Base-by-base conservation (phyloP, 805 yeast genomes). In the Candida anglica region DNA sequence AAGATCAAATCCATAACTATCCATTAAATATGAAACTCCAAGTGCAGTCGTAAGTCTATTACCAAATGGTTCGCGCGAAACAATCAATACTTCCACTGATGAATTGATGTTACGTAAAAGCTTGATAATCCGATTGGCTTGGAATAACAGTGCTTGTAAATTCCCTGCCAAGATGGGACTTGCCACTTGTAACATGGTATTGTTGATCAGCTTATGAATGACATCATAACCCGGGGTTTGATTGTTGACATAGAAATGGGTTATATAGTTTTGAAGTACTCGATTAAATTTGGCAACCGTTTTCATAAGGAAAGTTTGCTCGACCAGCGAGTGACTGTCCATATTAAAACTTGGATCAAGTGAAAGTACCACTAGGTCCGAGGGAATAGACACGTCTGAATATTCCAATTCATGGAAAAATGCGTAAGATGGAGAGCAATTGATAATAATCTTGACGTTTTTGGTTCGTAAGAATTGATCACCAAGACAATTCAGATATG, bases 101-200 rank as follows among this genome's bases (percentile, higher is more conserved):
- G 43, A 37, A 35, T 66, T 63, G 33, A 65, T 57, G 23, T 51
- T 44, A 34, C 49, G 58, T 31, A 63, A 51, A 36, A 66, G 52
- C 38, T 55, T 56, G 27, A 63, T 49, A 14, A 66, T 42, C 21
- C 72, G 45, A 35, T 58, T 52, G 29, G 63, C 41, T 40, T 54
- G 58, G 53, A 66, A 66, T 29, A 63, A 52, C 42, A 61, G 65
- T 16, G 43, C 42, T 29, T 62, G 53, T 32, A 65, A 50, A 40
- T 59, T 56, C 3, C 71, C 71, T 3, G 60, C 48, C 41, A 66
- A 48, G 5, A 65, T 56, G 20, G 71, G 71, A 20, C 58, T 53
- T 9, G 44, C 41, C 6, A 66, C 33, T 15, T 47, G 32, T 19
- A 58, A 47, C 15, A 43, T 43, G 25, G 47, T 39, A 30, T 46